A percentile compares a stretch with the other conserved stretches of the same genome.
Evolutionary conservation across 495 filamentous ascomycete genomes (phyloP).

Genomic region (Astrothelium macrocarpum): DNA sequence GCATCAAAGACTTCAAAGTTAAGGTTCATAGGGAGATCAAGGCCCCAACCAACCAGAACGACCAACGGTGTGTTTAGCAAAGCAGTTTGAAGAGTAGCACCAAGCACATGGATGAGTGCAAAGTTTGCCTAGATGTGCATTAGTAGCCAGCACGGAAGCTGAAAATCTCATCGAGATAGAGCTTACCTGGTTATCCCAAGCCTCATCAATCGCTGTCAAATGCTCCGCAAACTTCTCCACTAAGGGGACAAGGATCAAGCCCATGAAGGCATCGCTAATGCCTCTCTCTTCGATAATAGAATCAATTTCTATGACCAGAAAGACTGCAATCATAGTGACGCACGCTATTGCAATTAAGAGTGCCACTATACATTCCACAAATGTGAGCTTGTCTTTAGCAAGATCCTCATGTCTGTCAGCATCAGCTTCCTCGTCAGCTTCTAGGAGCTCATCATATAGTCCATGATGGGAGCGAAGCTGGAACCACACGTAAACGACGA

Average conservation of each 20-base stretch:
- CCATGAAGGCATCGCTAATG: conserved; percentile 55
- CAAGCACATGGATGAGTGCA: conserved; percentile 81
- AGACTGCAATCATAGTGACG: conserved; percentile 72
- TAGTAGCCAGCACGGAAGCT: neutral
- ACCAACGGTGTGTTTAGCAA: conserved; percentile 80
- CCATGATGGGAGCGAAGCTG: conserved; percentile 75
- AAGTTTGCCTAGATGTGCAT: conserved; percentile 50
- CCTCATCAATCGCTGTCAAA: conserved; percentile 82
- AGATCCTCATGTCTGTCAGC: conserved; percentile 57
- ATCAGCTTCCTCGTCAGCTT: conserved; percentile 61
- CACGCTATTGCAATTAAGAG: conserved; percentile 57
- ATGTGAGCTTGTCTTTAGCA: conserved; percentile 61
- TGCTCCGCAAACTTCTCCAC: conserved; percentile 79
- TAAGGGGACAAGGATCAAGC: conserved; percentile 56
- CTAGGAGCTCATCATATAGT: conserved; percentile 63
- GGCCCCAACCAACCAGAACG: conserved; percentile 78
- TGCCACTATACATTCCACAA: conserved; percentile 63
- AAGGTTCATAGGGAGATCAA: conserved; percentile 59
- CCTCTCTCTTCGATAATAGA: conserved; percentile 52
- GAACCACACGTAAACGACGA: conserved; percentile 65
- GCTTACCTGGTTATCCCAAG: conserved; percentile 64
- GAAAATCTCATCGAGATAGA: neutral
- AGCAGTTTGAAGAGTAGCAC: conserved; percentile 81
- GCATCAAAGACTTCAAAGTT: conserved; percentile 86
- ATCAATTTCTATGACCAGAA: conserved; percentile 72